Evolutionary conservation across 768 basidiomycete genomes (phyloP).

Genomic region (Mycena vitilis): DNA sequence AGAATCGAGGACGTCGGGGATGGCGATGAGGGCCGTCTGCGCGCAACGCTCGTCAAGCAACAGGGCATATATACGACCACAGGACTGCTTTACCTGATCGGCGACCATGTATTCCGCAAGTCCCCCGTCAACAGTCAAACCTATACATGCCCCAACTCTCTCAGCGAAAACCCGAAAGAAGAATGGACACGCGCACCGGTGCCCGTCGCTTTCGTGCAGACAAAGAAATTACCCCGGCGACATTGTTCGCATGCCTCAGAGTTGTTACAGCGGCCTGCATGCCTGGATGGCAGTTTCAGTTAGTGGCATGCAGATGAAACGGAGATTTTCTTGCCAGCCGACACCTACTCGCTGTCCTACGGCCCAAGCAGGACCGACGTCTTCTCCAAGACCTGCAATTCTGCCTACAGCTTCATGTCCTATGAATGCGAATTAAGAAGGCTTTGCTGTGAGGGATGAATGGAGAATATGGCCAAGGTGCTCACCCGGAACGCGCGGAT

Average conservation of each 20-base stretch:
- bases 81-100: conserved; percentile 20
- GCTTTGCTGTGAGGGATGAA: no score
- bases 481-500: conserved; percentile 15
- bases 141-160: conserved; percentile 17
- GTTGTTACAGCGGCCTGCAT: conserved; percentile 35
- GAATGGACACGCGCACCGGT: conserved; percentile 24
- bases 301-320: no score
- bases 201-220: conserved; percentile 39
- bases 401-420: conserved; percentile 24
- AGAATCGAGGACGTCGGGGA: conserved; percentile 41
- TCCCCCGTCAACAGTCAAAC: conserved; percentile 42
- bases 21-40: conserved; percentile 36
- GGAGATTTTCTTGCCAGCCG: conserved; percentile 38
- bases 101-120: conserved; percentile 43
- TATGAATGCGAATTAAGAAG: neutral
- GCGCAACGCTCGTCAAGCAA: no score
- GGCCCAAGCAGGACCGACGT: conserved; percentile 37
- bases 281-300: neutral
- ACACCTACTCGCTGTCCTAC: conserved; percentile 46
- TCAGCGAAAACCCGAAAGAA: neutral
- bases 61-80: no score
- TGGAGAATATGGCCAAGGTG: neutral
- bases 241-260: conserved; percentile 41
- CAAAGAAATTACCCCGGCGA: conserved; percentile 39
- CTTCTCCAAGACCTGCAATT: conserved; percentile 38